Conservation (phyloP, 2,329 filamentous ascomycete genomes). For the Lasiodiplodia theobromae region DNA sequence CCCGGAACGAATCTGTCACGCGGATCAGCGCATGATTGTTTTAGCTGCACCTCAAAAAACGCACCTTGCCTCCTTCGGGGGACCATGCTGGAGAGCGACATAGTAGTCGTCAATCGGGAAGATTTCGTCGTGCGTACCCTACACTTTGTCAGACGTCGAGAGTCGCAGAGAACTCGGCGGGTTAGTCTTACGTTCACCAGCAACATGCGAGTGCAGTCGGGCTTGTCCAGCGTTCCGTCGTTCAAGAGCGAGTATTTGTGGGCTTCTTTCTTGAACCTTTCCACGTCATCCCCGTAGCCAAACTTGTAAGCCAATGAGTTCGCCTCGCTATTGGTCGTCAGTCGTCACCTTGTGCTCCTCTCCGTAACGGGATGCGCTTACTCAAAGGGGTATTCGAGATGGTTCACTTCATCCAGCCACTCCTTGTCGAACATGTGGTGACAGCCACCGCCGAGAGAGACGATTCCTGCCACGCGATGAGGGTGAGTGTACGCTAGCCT, state of each 20-base stretch:
- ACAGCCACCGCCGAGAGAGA: constrained; percentile 63
- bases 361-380: constrained; percentile 34
- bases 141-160: background rate
- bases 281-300: constrained; percentile 47
- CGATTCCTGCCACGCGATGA: constrained; percentile 58
- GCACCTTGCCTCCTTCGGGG: constrained; percentile 58
- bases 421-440: constrained; percentile 64
- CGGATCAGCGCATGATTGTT: constrained; percentile 8
- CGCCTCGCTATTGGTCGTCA: constrained; percentile 44
- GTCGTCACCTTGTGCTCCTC: background rate
- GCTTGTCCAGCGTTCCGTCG: constrained; percentile 61
- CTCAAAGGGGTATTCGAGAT: constrained; percentile 68
- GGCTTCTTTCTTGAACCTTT: constrained; percentile 57
- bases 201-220: constrained; percentile 57
- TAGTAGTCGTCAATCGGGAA: constrained; percentile 69
- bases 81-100: constrained; percentile 60
- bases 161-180: background rate
- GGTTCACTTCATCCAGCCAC: constrained; percentile 63
- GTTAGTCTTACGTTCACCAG: constrained; percentile 57
- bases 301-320: constrained; percentile 60
- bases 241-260: constrained; percentile 62
- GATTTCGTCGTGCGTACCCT: constrained; percentile 65
- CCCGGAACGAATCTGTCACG: constrained; percentile 48
- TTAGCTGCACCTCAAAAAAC: constrained; percentile 22
- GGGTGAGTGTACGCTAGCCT: constrained; percentile 65